Evolutionary conservation across 805 yeast genomes (phyloP).

Genomic region (Candida tammaniensis): DNA sequence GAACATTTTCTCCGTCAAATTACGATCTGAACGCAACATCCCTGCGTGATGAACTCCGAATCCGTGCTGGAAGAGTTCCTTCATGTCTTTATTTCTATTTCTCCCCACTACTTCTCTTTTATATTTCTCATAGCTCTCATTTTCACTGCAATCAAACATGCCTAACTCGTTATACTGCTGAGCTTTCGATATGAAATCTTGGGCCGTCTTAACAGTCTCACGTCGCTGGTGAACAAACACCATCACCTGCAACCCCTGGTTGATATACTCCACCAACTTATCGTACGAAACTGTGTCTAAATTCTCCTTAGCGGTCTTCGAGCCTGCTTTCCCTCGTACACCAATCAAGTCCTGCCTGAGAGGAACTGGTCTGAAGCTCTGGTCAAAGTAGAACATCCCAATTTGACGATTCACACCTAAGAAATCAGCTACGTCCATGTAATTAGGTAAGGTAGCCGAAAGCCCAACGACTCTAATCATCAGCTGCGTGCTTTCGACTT

Average conservation of each 20-base stretch:
- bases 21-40: slow-evolving; percentile 86
- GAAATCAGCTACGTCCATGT: slow-evolving; percentile 90
- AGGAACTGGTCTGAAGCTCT: slow-evolving; percentile 91
- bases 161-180: slow-evolving; percentile 54
- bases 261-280: slow-evolving; percentile 64
- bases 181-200: slow-evolving; percentile 67
- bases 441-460: slow-evolving; percentile 92
- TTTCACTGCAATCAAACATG: slow-evolving; percentile 55
- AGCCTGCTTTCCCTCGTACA: slow-evolving; percentile 81
- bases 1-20: slow-evolving; percentile 85
- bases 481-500: slow-evolving; percentile 90
- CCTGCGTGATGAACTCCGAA: slow-evolving; percentile 98
- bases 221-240: slow-evolving; percentile 94
- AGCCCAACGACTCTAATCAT: slow-evolving; percentile 93
- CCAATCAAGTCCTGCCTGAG: slow-evolving; percentile 85
- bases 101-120: slow-evolving; percentile 63
- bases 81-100: slow-evolving; percentile 72
- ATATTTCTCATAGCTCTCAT: slow-evolving; percentile 41
- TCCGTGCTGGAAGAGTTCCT: slow-evolving; percentile 76
- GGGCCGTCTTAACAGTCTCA: slow-evolving; percentile 84
- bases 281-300: slow-evolving; percentile 76
- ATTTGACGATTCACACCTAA: slow-evolving; percentile 83
- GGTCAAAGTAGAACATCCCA: slow-evolving; percentile 95
- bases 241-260: slow-evolving; percentile 86
- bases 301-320: slow-evolving; percentile 65